Base-by-base conservation (phyloP, 2,329 filamentous ascomycete species). In the Chrysoporthe austroafricana region DNA sequence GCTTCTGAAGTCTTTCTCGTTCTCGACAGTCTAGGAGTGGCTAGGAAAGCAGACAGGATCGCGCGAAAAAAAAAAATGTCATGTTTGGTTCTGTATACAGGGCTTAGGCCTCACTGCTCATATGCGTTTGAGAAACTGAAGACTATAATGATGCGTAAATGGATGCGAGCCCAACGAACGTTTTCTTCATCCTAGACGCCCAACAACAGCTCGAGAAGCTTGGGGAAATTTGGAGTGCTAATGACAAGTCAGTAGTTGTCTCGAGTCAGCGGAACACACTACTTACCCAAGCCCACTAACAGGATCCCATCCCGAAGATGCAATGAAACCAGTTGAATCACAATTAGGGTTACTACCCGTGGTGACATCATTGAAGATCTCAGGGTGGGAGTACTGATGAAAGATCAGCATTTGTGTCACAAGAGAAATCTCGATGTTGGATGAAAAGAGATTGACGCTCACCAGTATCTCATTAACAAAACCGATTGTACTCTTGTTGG, bases 401-500 rank as follows among this genome's bases (percentile, higher is more conserved):
- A 16, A 13, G 9, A 21, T 65, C 56, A 65, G 44, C 21, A 16
- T 32, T 42, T 59, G 48, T 52, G n/a, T 11, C 14, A 5, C 59
- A 60, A 6, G 14, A 50, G 13, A 54, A 39, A 39, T 39, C 26
- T 34, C 26, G 50, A 32, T 26, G 8, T 3, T 32, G 50, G 32
- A 34, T 9, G 16, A 46, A 56, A 39, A 39, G 14, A 39, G 1
- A 18, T 1, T 8, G 7, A 42, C 18, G 67, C 72, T 68, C 73
- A 69, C 82, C 79, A 86, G 72, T 52, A 81, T 79, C 0, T 81
- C 84, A 62, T 86, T 84, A 26, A 86, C 74, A 70, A 86, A 86
- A 0, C 84, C 85, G 13, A 87, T 78, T 0, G 83, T 75, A 5
- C 77, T 74, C 74, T 85, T 85, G 2, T 80, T 80, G 0, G 73